These are phyloP conservation scores for Solanum lycopersicoides DNA, from an alignment of 257 asterid genomes.

Conservation along the genomic window DNA sequence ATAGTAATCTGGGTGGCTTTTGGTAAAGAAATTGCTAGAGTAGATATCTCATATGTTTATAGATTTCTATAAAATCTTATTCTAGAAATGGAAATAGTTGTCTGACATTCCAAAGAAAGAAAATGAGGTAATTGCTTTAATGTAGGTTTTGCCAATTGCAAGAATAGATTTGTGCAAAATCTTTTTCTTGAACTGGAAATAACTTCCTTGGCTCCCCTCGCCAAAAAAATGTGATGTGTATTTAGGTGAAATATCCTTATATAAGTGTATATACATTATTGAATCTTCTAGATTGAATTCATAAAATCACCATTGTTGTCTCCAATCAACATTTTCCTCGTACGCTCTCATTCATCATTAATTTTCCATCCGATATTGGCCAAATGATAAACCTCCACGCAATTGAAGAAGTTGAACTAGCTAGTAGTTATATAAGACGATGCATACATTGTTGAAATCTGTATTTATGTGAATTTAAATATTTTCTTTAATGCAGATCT, in stretches of 20 bases:
- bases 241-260: neutral
- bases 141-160: neutral
- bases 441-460: neutral
- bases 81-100: neutral
- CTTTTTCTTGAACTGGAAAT: neutral
- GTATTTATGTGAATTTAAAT: neutral
- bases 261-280: neutral
- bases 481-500: neutral
- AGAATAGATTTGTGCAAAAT: neutral
- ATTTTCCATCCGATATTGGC: neutral
- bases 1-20: neutral
- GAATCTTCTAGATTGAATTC: neutral
- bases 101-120: neutral
- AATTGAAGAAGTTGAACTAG: neutral
- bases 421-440: neutral
- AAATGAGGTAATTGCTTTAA: neutral
- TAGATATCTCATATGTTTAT: neutral
- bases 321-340: neutral
- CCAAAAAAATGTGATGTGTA: neutral
- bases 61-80: neutral
- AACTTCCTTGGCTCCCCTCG: neutral
- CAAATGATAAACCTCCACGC: neutral
- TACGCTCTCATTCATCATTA: neutral
- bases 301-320: neutral
- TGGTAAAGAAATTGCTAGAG: neutral